Evolutionary conservation across 2,329 filamentous ascomycete genomes (phyloP).

Genomic region (Apiospora pterosperma): DNA sequence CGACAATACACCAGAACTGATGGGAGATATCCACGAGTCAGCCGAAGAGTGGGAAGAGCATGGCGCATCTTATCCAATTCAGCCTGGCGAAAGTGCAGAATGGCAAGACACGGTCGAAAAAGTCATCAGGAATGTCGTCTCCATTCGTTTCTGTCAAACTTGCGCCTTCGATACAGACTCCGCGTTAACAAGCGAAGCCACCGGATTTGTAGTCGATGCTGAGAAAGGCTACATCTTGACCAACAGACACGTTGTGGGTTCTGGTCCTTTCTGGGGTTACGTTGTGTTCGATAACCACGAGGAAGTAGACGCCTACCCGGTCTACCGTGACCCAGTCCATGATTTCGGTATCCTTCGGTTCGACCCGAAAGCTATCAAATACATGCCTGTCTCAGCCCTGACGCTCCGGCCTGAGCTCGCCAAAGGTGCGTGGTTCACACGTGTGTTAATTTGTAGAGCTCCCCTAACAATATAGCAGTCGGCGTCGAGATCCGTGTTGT

Average conservation of each 20-base stretch:
- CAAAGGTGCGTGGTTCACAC: slow-evolving; percentile 43
- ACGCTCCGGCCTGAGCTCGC: slow-evolving; percentile 82
- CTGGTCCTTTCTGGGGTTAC: slow-evolving; percentile 97
- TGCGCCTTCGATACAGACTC: slow-evolving; percentile 97
- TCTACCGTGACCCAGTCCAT: slow-evolving; percentile 97
- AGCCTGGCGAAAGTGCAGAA: slow-evolving; percentile 63
- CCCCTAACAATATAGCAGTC: slow-evolving; percentile 44
- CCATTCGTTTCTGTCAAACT: slow-evolving; percentile 98
- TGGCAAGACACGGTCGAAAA: slow-evolving; percentile 96
- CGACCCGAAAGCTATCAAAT: slow-evolving; percentile 93
- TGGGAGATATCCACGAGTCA: slow-evolving; percentile 26
- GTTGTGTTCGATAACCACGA: slow-evolving; percentile 99
- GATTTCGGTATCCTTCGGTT: slow-evolving; percentile 98
- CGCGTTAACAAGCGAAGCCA: slow-evolving; percentile 90
- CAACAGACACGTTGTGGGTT: slow-evolving; percentile 89
- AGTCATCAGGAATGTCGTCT: slow-evolving; percentile 92
- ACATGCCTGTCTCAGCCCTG: slow-evolving; percentile 85
- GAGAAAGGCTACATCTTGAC: slow-evolving; percentile 86
- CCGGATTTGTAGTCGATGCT: slow-evolving; percentile 95
- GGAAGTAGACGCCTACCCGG: slow-evolving; percentile 89
- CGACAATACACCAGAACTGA: slow-evolving; percentile 45
- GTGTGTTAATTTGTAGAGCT: not conserved
- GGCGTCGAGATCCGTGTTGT: slow-evolving; percentile 95
- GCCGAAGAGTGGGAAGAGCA: slow-evolving; percentile 41
- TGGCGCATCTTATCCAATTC: slow-evolving; percentile 32